phyloP scores from a whole-genome alignment of 306 rosid species.

The Casuarina equisetifolia region DNA sequence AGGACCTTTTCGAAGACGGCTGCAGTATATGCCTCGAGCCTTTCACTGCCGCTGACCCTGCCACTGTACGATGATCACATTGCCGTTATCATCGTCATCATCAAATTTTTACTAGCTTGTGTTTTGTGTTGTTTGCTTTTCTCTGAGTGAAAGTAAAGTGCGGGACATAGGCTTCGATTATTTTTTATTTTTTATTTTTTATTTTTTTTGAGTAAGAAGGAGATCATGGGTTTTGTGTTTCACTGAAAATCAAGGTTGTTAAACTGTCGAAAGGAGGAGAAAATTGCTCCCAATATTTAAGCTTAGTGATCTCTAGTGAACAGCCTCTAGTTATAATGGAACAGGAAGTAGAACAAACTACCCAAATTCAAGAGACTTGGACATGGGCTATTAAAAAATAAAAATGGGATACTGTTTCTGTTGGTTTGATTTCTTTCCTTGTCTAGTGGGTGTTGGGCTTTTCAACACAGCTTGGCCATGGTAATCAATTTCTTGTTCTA shows the following conservation, averaged over 20 bases:
- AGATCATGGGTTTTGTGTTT: neutral
- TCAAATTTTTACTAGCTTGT: neutral
- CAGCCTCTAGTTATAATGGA: neutral
- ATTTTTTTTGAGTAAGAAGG: neutral
- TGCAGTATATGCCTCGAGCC: slow-evolving; percentile 90
- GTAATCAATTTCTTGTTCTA: neutral
- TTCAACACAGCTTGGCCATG: neutral
- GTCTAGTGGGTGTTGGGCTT: neutral
- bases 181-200: neutral
- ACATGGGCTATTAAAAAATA: neutral
- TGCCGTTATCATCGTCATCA: neutral
- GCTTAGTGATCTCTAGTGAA: neutral
- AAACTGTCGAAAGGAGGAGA: neutral
- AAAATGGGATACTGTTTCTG: neutral
- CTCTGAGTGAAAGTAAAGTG: neutral
- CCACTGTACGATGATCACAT: slow-evolving; percentile 51
- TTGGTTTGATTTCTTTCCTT: neutral
- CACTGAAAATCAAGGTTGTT: neutral
- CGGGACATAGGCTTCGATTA: neutral
- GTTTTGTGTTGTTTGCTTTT: neutral
- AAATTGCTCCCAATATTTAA: neutral
- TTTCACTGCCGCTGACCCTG: slow-evolving; percentile 62
- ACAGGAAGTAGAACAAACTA: neutral
- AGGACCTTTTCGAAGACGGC: slow-evolving; percentile 61
- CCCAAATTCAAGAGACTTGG: neutral